Evolutionary conservation across 1,284 basidiomycete species (phyloP).

Genomic region (Cutaneotrichosporon cyanovorans): DNA sequence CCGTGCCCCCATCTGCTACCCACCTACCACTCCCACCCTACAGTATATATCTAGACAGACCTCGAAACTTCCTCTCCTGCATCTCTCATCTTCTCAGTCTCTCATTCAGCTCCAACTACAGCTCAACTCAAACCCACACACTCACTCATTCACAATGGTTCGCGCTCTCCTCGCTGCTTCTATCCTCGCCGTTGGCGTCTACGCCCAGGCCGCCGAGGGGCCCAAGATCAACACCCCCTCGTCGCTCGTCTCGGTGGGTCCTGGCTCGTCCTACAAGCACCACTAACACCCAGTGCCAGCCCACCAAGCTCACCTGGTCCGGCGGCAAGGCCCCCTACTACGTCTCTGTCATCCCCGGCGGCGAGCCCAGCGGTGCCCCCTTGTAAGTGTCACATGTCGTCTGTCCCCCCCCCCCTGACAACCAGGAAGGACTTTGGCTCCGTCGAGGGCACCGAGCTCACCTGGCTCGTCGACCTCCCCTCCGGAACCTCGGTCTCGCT

Average conservation of each 20-base stretch:
- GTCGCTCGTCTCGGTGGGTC: constrained; percentile 25
- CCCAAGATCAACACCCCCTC: constrained; percentile 58
- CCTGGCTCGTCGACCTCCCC: constrained; percentile 59
- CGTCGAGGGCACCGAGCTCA: constrained; percentile 48
- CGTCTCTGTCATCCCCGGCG: constrained; percentile 62
- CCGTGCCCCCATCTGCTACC: too few species aligned
- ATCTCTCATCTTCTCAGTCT: constrained; percentile 2
- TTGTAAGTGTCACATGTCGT: constrained; percentile 49
- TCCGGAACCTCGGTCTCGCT: constrained; percentile 46
- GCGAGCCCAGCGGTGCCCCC: constrained; percentile 52
- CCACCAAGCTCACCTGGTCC: constrained; percentile 51
- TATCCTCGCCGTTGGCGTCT: constrained; percentile 20
- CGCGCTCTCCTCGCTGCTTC: constrained; percentile 14
- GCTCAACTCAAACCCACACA: constrained; percentile 7
- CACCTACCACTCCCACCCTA: too few species aligned
- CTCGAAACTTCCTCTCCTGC: constrained; percentile 1
- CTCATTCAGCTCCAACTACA: not conserved
- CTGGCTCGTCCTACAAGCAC: not conserved
- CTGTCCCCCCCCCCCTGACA: too few species aligned
- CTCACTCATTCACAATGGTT: constrained; percentile 14
- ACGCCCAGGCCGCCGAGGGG: constrained; percentile 42
- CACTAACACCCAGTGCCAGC: constrained; percentile 31
- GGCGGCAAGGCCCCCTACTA: constrained; percentile 59
- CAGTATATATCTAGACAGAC: not conserved
- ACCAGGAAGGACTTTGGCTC: constrained; percentile 23